Evolutionary conservation across 2,329 filamentous ascomycete genomes (phyloP), one percentile per base, ranked within the genome.

Genomic region (Xylariomycetidae sp.): DNA sequence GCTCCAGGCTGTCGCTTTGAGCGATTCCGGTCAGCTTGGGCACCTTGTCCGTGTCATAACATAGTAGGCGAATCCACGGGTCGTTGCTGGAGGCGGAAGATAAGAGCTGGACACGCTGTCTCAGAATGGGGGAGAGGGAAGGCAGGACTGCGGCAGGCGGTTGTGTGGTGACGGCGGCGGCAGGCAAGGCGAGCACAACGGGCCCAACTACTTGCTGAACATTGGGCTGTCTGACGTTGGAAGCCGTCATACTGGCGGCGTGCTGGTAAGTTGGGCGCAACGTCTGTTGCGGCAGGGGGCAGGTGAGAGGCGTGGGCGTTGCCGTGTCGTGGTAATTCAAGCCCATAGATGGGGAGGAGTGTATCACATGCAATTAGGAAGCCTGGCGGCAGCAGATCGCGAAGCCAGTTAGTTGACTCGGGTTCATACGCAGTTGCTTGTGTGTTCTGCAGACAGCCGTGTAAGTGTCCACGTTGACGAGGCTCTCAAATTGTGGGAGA

Each of bases 31-130:
- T 66, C 13, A 90, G 67, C 43, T 67, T 72, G 26, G 73, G 63
- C 3, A 68, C 65, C 42, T 71, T 70, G 42, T 69, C 58, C 6
- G 67, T 49, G 48, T 84, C 75, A 65, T 85, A 89, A 52, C 76
- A 82, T 16, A 90, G 68, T 19, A 89, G 67, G 1, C 76, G 70
- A 12, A 90, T 71, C 84, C 85, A 90, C 32, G 81, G 76, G 22
- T 81, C 76, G n/a, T 60, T 61, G 50, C 65, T 70, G 30, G 70
- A 60, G 1, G 70, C 63, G 2, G 79, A 74, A 37, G 53, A 49
- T 34, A 90, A 66, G 33, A 86, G 65, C 45, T 79, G 74, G 25
- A 82, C 74, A 37, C 79, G 67, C 51, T 82, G 78, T 26, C 78
- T 70, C 20, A 82, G 66, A 37, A 82, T 81, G 17, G 79, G 79